Conservation (phyloP, 305 asterid species). For the Solanum hybrid region DNA sequence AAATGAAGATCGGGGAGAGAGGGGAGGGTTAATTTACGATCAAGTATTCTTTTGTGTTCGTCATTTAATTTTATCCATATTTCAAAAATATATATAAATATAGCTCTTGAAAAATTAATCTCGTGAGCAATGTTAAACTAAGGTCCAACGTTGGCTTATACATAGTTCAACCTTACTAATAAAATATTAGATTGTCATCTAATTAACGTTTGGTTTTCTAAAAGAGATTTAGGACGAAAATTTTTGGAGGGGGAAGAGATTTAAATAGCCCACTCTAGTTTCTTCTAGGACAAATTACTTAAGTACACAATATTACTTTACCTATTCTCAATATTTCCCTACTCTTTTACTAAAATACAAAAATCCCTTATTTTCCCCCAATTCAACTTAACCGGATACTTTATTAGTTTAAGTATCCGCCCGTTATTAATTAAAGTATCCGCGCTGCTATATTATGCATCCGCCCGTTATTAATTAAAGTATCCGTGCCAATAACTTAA, state of each 20-base stretch:
- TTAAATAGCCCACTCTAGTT: background rate
- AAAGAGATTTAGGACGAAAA: background rate
- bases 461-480: no score
- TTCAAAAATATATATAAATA: background rate
- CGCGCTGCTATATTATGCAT: no score
- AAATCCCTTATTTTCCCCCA: no score
- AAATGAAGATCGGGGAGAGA: background rate
- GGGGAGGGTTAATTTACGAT: background rate
- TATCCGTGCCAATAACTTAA: no score
- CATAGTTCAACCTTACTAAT: background rate
- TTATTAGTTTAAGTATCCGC: no score
- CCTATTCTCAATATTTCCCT: no score
- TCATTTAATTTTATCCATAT: background rate
- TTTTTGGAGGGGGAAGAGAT: background rate
- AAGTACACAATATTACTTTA: no score
- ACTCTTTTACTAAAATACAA: no score
- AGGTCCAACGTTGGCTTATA: background rate
- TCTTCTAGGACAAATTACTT: no score
- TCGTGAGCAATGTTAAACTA: background rate
- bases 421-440: no score
- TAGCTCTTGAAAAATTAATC: background rate
- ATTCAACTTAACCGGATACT: no score
- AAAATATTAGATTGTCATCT: background rate
- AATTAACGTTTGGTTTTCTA: background rate
- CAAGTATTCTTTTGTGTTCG: rapidly evolving